Evolutionary conservation across 1,139 yeast species (phyloP), one percentile per base, ranked within the genome.

Genomic region (Kluyveromyces sp.): DNA sequence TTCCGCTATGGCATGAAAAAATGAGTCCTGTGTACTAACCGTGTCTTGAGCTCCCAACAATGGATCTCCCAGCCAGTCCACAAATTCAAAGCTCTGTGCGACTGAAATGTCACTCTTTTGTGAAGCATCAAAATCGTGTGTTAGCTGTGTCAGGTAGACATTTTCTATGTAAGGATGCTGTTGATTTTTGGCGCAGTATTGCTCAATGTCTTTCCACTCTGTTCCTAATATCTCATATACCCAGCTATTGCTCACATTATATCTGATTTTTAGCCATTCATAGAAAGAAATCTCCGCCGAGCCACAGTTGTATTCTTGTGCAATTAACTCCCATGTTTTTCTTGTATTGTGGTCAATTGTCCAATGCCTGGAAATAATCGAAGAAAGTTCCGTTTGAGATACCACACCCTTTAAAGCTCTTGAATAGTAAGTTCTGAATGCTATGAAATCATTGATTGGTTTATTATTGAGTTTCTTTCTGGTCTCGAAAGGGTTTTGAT

Each of bases 371-470:
- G 47, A 46, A 6, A 45, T 20, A 3, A 45, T 32, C 11, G 33
- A 19, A 2, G 47, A 45, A 15, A 45, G 34, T 6, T 42, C 40
- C 29, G 39, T 37, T 29, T 45, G 47, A 8, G 41, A 36, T 4
- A 45, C 31, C 7, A 39, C 26, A 7, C 45, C 43, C 11, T 32
- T 42, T 4, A 34, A 37, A 26, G 32, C 36, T n/a, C 40, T 45
- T n/a, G 56, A 46, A 37, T 53, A 52, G 26, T 53, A 53, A n/a
- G 50, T 42, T 42, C 56, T 46, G 29, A 52, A 53, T 3, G 54
- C 55, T 35, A 53, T 51, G 33, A 52, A 53, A 4, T 49, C 43
- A 40, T 53, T 53, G 11, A 52, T 39, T 22, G 33, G 39, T 22
- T 39, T 41, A 17, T 37, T 41, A 11, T 33, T 36, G 20, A 4